These are phyloP conservation scores for Lasiodiplodia theobromae DNA, from an alignment of 2,329 filamentous ascomycete species.

Conservation along the genomic window DNA sequence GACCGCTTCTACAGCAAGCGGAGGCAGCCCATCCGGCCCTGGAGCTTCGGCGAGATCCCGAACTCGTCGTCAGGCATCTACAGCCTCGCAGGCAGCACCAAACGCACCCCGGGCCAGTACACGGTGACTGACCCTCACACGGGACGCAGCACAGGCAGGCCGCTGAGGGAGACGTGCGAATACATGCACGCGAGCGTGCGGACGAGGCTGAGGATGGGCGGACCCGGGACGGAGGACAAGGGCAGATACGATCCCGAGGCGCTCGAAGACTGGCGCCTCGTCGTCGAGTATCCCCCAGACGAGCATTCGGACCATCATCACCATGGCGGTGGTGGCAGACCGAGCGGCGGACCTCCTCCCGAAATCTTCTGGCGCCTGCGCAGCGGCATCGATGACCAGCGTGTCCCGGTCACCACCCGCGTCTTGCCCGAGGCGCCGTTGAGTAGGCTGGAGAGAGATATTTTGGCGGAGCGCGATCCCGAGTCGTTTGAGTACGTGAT, in stretches of 20 bases:
- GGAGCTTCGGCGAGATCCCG: constrained; percentile 56
- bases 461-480: constrained; percentile 49
- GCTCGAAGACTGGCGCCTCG: constrained; percentile 56
- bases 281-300: constrained; percentile 49
- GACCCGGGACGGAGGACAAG: constrained; percentile 55
- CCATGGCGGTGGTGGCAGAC: neutral
- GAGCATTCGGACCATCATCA: constrained; percentile 48
- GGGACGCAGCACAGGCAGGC: constrained; percentile 50
- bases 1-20: constrained; percentile 34
- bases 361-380: constrained; percentile 53
- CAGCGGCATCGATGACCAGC: constrained; percentile 33
- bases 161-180: constrained; percentile 58
- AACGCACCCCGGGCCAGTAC: constrained; percentile 58
- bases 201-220: constrained; percentile 52
- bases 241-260: constrained; percentile 55
- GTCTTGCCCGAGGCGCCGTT: constrained; percentile 55
- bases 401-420: constrained; percentile 45
- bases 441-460: constrained; percentile 53
- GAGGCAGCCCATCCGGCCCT: constrained; percentile 48
- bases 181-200: constrained; percentile 60
- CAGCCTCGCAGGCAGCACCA: constrained; percentile 53
- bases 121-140: constrained; percentile 53
- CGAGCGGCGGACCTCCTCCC: constrained; percentile 33
- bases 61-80: constrained; percentile 56
- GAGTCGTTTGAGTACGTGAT: constrained; percentile 52